Evolutionary conservation across 371 early-diverging fungal genomes (phyloP).

Genomic region (Mortierella sp.): DNA sequence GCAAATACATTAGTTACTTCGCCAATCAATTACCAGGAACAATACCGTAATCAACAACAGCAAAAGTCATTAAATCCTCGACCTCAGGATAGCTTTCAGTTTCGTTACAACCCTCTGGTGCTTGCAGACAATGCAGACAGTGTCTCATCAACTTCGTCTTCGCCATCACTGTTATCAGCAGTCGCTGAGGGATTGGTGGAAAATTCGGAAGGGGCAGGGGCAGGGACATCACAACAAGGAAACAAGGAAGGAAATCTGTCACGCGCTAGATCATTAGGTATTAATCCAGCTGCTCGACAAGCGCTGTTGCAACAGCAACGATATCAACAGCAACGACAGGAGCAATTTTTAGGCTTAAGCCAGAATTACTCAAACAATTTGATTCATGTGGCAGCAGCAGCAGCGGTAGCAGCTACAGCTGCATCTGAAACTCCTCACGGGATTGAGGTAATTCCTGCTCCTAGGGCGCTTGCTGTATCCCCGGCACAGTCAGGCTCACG

Average conservation of each 20-base stretch:
- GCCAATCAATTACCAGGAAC: conserved; percentile 2
- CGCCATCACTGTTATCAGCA: not conserved
- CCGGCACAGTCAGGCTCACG: not conserved
- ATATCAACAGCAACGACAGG: conserved; percentile 7
- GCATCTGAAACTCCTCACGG: not conserved
- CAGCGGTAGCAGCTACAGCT: not conserved
- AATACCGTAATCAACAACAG: no score
- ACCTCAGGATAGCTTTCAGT: conserved; percentile 2
- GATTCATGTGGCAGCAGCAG: not conserved
- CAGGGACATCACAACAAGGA: not conserved
- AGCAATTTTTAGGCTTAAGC: not conserved
- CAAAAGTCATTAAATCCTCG: not conserved
- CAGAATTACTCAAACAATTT: not conserved
- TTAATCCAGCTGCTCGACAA: not conserved
- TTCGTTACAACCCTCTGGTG: not conserved
- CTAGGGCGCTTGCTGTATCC: no score
- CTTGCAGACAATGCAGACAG: not conserved
- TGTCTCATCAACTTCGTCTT: not conserved
- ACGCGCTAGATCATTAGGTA: conserved; percentile 2
- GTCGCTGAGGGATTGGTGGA: not conserved
- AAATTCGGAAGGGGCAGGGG: not conserved
- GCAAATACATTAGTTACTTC: not conserved
- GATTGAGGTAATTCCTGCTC: no score
- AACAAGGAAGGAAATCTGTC: not conserved
- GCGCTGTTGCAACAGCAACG: conserved; percentile 1